phyloP scores from a whole-genome alignment of 805 yeast genomes.

The Candida patagonica region DNA sequence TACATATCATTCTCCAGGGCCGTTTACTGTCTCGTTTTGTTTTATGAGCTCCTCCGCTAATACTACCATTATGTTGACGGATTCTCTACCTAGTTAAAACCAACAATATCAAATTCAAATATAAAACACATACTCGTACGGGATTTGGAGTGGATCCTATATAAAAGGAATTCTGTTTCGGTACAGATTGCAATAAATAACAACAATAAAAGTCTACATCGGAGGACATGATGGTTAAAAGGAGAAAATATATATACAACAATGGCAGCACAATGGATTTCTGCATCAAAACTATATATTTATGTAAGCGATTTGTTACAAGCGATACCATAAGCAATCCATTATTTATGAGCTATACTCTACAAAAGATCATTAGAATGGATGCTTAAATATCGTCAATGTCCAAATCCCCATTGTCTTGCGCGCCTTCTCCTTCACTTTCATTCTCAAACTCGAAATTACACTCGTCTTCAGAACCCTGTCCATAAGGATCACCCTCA shows the following conservation, averaged over 20 bases:
- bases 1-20: constrained; percentile 64
- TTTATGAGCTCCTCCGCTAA: constrained; percentile 53
- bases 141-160: constrained; percentile 83
- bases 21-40: constrained; percentile 49
- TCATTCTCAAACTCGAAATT: constrained; percentile 97
- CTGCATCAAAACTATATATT: no score
- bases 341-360: no score
- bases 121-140: constrained; percentile 28
- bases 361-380: no score
- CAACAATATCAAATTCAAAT: background rate
- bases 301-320: no score
- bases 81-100: constrained; percentile 34
- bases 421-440: constrained; percentile 57
- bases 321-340: no score
- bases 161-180: constrained; percentile 52
- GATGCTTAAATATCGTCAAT: constrained; percentile 78
- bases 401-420: constrained; percentile 50
- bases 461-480: constrained; percentile 93
- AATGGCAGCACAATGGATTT: no score
- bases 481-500: constrained; percentile 95
- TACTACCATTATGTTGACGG: constrained; percentile 70
- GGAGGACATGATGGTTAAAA: background rate
- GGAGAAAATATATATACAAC: background rate
- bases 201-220: constrained; percentile 48
- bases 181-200: constrained; percentile 54